Evolutionary conservation across 2,329 filamentous ascomycete species (phyloP), one percentile per base, ranked within the genome.

Genomic region (Monilinia aucupariae): DNA sequence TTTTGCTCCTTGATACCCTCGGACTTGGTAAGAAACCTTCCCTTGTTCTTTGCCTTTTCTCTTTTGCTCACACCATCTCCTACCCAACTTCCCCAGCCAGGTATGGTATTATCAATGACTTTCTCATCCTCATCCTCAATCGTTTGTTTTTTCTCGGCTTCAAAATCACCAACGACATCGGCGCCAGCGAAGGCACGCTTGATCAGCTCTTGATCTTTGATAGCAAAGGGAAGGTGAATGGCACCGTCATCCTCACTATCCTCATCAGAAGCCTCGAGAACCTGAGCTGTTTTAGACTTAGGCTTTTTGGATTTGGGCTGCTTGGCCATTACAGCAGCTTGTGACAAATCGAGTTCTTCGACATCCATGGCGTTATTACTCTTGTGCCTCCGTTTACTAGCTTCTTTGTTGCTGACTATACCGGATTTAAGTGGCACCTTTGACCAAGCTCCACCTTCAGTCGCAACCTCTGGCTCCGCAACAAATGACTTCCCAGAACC

Each of bases 11-110:
- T 89, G 68, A 96, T 81, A 45, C 91, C 92, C 65, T 90, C 84
- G 17, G 85, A 77, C 72, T 85, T 89, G 39, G 80, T 85, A 61
- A 90, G 76, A 72, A 87, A 85, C 22, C 84, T 76, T 62, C 81
- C 82, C 71, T 81, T 79, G 71, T 88, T 86, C 69, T 82, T 78
- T 72, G 85, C 85, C 75, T 85, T 81, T 68, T 89, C 84, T 65
- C 83, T 84, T 69, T 85, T 87, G 75, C 85, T 88, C 67, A 97
- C 80, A 22, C 92, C 93, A 20, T 89, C 86, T 66, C 94, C 94
- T 6, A 89, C 84, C 94, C 94, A 97, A 71, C 82, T 87, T 68
- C 94, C 94, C 94, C 94, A 99, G 52, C 94, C 94, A 0, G 92
- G 92, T 7, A 99, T 81, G n/a, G 90, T 89, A 68, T 88, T 89